Percentiles rank a stretch among this genome's conserved stretches.
phyloP scores from a whole-genome alignment of 1,284 basidiomycete genomes.

The Ceratobasidium theobromae region DNA sequence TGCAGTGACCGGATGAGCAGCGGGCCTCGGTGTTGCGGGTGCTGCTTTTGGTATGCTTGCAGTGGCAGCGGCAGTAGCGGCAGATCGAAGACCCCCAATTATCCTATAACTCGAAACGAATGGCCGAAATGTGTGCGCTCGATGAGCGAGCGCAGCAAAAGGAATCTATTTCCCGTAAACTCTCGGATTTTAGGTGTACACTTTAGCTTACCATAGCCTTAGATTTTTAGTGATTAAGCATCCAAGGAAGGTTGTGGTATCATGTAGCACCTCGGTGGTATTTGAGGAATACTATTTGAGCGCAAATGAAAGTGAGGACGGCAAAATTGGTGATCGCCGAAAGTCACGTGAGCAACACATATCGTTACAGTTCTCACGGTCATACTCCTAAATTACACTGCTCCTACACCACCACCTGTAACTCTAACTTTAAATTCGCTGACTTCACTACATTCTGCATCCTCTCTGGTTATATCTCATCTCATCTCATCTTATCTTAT shows the following conservation, averaged over 20 bases:
- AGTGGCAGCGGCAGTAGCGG: constrained; percentile 23
- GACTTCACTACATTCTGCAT: too few species aligned
- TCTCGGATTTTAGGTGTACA: background rate
- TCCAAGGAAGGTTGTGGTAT: background rate
- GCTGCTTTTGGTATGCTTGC: constrained; percentile 14
- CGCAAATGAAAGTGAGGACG: too few species aligned
- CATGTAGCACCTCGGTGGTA: background rate
- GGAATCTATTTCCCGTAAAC: background rate
- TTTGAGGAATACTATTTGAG: background rate
- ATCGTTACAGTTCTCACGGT: too few species aligned
- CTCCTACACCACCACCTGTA: too few species aligned
- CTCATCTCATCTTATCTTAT: too few species aligned
- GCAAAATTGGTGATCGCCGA: background rate
- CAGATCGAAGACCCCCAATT: background rate
- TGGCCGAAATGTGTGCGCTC: constrained; percentile 6
- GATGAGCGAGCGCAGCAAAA: constrained; percentile 23
- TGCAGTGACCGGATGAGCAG: constrained; percentile 25
- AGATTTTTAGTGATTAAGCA: background rate
- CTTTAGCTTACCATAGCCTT: background rate
- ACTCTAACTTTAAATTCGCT: too few species aligned
- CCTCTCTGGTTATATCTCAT: too few species aligned
- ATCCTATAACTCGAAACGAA: background rate
- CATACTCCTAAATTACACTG: too few species aligned
- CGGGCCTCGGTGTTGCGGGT: background rate
- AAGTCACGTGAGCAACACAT: background rate